Conservation (phyloP, 805 yeast species). For the Candida glaebosa region DNA sequence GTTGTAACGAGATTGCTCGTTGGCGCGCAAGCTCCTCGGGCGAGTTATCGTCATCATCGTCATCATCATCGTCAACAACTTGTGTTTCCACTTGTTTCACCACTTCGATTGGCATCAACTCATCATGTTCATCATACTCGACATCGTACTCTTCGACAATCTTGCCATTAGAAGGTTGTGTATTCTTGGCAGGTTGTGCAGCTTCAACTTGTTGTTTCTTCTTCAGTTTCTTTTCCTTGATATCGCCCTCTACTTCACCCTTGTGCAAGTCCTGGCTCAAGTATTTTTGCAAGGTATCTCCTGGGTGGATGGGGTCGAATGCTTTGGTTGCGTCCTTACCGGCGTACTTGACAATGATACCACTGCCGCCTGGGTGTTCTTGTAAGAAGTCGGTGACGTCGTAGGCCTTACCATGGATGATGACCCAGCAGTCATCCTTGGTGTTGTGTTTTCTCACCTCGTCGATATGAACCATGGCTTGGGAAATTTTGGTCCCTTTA, state of each 20-base stretch:
- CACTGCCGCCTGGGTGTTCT: slow-evolving; percentile 62
- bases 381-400: slow-evolving; percentile 64
- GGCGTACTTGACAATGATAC: slow-evolving; percentile 50
- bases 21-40: slow-evolving; percentile 25
- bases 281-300: slow-evolving; percentile 74
- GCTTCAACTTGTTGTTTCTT: slow-evolving; percentile 9
- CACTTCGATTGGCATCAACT: slow-evolving; percentile 21
- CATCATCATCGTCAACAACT: slow-evolving; percentile 28
- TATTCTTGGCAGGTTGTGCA: neutral
- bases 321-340: slow-evolving; percentile 66
- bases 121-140: slow-evolving; percentile 42
- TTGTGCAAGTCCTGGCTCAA: slow-evolving; percentile 42
- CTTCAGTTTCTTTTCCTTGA: neutral
- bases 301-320: slow-evolving; percentile 87
- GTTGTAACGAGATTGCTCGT: slow-evolving; percentile 43
- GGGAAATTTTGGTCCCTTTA: no score
- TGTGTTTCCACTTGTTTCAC: slow-evolving; percentile 13
- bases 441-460: slow-evolving; percentile 48
- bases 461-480: slow-evolving; percentile 16
- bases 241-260: slow-evolving; percentile 29
- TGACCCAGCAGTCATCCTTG: slow-evolving; percentile 76
- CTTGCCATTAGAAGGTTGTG: neutral
- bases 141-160: slow-evolving; percentile 37
- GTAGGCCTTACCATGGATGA: slow-evolving; percentile 74
- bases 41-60: slow-evolving; percentile 34